phyloP scores from a whole-genome alignment of 768 basidiomycete genomes.

The Sporobolomyces pararoseus region DNA sequence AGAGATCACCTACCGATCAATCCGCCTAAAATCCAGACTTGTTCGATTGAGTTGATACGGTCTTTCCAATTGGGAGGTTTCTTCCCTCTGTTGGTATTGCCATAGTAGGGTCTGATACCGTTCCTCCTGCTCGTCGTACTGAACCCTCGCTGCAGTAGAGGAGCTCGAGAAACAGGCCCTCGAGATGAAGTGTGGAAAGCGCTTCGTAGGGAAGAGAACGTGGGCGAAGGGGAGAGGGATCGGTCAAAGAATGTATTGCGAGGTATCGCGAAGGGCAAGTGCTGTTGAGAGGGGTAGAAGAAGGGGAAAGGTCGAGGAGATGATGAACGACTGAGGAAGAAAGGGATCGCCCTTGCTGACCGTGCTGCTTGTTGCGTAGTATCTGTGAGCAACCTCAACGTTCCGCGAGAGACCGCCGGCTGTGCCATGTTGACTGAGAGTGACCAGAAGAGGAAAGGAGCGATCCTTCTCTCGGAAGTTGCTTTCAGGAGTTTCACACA shows the following conservation, averaged over 20 bases:
- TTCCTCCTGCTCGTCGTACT: neutral
- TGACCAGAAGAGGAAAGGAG: neutral
- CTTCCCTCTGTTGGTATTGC: neutral
- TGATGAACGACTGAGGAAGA: neutral
- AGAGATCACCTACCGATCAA: conserved; percentile 18
- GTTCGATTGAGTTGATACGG: conserved; percentile 1
- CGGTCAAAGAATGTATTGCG: neutral
- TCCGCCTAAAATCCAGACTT: neutral
- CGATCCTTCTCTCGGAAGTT: too few relatives aligned
- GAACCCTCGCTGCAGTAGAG: neutral
- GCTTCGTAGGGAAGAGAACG: neutral
- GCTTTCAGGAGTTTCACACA: too few relatives aligned
- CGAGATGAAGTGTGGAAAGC: conserved; percentile 8
- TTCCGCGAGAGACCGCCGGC: neutral
- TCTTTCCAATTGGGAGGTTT: conserved; percentile 9
- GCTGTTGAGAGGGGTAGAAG: conserved; percentile 13
- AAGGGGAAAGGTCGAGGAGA: neutral
- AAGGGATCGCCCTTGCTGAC: neutral
- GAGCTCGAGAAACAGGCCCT: too few relatives aligned
- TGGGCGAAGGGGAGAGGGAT: neutral
- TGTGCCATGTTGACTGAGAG: neutral
- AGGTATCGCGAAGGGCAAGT: neutral
- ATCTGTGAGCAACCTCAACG: neutral
- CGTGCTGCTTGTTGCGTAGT: neutral
- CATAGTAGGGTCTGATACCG: conserved; percentile 12